phyloP scores from a whole-genome alignment of 352 stramenopile species.

The Pythium dissimile region DNA sequence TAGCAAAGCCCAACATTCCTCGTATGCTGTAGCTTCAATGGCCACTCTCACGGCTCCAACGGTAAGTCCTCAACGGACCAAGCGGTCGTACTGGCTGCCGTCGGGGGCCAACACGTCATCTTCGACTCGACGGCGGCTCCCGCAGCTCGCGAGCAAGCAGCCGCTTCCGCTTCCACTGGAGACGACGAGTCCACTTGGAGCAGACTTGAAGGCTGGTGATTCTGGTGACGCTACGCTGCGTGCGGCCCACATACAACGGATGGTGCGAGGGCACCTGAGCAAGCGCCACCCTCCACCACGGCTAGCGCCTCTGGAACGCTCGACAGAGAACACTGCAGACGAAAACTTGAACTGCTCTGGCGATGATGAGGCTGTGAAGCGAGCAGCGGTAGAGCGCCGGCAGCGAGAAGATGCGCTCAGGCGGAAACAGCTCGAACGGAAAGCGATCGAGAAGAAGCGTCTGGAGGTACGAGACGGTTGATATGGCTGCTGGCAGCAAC shows the following conservation, averaged over 20 bases:
- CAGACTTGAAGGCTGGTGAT: not conserved
- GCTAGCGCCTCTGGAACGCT: constrained; percentile 6
- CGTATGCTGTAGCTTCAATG: constrained; percentile 13
- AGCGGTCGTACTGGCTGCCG: constrained; percentile 73
- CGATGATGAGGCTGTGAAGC: not conserved
- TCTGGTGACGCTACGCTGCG: not conserved
- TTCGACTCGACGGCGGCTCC: not conserved
- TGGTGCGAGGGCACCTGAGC: constrained; percentile 1
- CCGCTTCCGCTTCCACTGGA: not conserved
- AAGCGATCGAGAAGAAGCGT: constrained; percentile 10
- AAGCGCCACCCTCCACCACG: constrained; percentile 9
- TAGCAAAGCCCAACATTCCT: too few relatives aligned
- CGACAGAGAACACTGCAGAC: not conserved
- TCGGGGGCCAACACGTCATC: constrained; percentile 23
- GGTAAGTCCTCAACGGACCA: constrained; percentile 22
- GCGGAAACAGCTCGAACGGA: constrained; percentile 3
- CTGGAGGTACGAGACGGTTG: not conserved
- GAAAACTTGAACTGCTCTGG: not conserved
- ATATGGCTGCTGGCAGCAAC: too few relatives aligned
- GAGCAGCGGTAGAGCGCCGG: not conserved
- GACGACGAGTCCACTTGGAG: not conserved
- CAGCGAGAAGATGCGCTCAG: constrained; percentile 2
- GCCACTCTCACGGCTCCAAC: constrained; percentile 20
- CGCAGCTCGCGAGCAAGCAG: not conserved
- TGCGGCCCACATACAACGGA: constrained; percentile 9